These are phyloP conservation scores for Theobroma cacao DNA, from an alignment of 345 rosid species.

Conservation along the genomic window DNA sequence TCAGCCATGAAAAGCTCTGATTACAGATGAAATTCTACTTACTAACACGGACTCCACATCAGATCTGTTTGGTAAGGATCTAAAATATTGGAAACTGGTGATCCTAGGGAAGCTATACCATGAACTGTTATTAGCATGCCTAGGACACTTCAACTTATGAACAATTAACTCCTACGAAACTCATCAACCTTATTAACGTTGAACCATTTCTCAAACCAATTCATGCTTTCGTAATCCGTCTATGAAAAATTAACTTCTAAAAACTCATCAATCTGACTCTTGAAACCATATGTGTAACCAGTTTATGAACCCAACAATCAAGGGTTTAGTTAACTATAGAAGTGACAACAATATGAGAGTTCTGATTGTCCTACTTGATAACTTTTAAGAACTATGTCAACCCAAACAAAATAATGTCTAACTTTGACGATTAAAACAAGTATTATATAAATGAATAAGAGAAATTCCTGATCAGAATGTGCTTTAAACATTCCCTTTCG, in stretches of 20 bases:
- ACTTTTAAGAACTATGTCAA: background rate
- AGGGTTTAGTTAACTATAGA: background rate
- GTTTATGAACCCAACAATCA: background rate
- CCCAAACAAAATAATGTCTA: background rate
- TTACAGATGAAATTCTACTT: background rate
- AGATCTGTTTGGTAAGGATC: background rate
- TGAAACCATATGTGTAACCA: background rate
- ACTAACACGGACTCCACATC: background rate
- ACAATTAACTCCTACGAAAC: background rate
- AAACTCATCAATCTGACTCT: background rate
- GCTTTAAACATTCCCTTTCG: background rate
- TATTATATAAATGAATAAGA: background rate
- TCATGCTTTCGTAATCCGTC: background rate
- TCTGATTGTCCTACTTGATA: background rate
- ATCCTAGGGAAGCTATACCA: background rate
- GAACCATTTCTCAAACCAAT: background rate
- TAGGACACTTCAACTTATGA: too few relatives aligned
- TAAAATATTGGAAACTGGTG: background rate
- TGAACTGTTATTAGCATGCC: background rate
- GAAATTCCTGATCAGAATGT: background rate
- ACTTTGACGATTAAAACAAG: background rate
- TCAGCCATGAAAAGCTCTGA: background rate
- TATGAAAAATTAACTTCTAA: background rate
- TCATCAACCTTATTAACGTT: background rate
- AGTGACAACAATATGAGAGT: background rate